Evolutionary conservation across 202 grass and related monocot species (phyloP).

Genomic region (Setaria italica): DNA sequence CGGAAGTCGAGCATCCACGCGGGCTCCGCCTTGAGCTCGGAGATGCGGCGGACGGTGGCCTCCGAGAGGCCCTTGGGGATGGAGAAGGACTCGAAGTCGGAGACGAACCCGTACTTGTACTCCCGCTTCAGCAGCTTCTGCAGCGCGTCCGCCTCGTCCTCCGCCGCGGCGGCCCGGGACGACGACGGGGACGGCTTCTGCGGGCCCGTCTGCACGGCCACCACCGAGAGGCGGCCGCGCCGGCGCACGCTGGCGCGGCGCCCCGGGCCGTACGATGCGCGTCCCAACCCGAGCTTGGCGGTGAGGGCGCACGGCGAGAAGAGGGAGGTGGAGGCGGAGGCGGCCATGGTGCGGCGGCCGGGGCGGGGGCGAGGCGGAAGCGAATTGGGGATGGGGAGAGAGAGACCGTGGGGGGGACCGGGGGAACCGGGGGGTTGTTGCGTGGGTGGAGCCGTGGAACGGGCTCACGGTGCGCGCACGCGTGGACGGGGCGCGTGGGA

Average conservation of each 20-base stretch:
- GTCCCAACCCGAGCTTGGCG: conserved; percentile 35
- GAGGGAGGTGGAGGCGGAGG: conserved; percentile 53
- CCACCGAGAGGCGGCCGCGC: conserved; percentile 52
- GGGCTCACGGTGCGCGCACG: conserved; percentile 29
- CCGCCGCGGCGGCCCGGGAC: conserved; percentile 32
- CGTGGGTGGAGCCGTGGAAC: conserved; percentile 24
- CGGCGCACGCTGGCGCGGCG: conserved; percentile 24
- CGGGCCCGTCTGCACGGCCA: conserved; percentile 74
- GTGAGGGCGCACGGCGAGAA: conserved; percentile 46
- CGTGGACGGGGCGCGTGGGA: background rate
- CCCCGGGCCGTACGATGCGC: conserved; percentile 1
- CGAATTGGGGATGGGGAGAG: conserved; percentile 44
- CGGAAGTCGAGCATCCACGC: conserved; percentile 94
- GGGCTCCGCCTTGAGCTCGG: conserved; percentile 84
- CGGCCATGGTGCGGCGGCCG: conserved; percentile 57
- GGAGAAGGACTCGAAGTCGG: conserved; percentile 91
- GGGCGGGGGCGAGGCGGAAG: conserved; percentile 14
- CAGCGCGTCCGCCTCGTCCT: conserved; percentile 68
- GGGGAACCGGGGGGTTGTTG: background rate
- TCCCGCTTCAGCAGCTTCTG: conserved; percentile 85
- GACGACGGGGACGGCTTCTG: conserved; percentile 57
- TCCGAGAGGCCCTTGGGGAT: conserved; percentile 93
- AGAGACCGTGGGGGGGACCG: background rate
- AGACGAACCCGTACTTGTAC: conserved; percentile 92
- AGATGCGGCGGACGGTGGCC: conserved; percentile 79